Base-by-base conservation (phyloP, 2,329 filamentous ascomycete species). In the Dactylellina drechsleri region DNA sequence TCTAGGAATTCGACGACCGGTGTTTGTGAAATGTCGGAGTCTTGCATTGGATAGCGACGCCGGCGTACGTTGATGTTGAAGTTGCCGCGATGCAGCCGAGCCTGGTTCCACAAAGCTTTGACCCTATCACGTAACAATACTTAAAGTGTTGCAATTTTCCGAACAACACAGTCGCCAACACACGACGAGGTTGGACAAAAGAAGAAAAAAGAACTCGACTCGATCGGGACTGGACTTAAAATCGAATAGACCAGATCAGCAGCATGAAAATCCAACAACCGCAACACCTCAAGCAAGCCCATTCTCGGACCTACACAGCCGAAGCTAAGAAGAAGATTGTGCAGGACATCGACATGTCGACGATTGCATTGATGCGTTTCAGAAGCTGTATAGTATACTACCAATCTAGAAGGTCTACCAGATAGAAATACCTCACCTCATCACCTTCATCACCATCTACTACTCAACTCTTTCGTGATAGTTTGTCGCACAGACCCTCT, bases 401-500 rank as follows among this genome's bases (percentile, higher is more conserved):
- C 47, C n/a, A 52, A 52, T 52, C 4, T 13, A 52, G 47, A n/a
- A 52, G 47, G 47, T 52, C 31, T 36, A 36, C 31, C 31, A 36
- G 31, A 36, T 23, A 23, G 23, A 36, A 36, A 36, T 36, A 36
- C 31, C 31, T 36, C 31, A 36, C 31, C 10, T 36, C 31, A 4
- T 36, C 5, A 36, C 4, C 23, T 36, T 36, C 31, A 36, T 36
- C 31, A 36, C 6, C 31, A 36, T 36, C 31, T 47, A 47, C 16
- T 18, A 43, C 13, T 15, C 7, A n/a, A 47, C 43, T 47, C 43
- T n/a, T 47, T 47, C 31, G 31, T 36, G 31, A 36, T 47, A 47
- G 16, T 52, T 13, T 52, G 6, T 58, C 18, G 54, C 54, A 58
- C 54, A 58, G 54, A 58, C 54, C 54, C 12, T 28, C 36, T 18